Evolutionary conservation across 1,284 basidiomycete species (phyloP).

Genomic region (Melampsora medusae): DNA sequence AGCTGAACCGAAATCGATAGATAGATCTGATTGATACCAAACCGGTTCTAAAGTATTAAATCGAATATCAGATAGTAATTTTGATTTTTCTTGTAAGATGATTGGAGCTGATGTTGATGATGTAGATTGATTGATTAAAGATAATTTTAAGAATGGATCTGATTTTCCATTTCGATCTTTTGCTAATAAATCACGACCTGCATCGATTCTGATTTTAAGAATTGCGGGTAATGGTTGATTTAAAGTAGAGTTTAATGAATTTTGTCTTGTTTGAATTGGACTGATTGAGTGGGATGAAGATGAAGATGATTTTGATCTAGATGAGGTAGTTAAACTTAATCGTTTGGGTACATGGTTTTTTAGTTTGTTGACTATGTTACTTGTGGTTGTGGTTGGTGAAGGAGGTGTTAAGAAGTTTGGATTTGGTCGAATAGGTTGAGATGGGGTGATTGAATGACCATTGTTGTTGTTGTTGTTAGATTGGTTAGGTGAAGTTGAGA

Average conservation of each 20-base stretch:
- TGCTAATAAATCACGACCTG: conserved; percentile 48
- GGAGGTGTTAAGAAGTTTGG: too few relatives aligned
- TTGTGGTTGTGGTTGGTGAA: too few relatives aligned
- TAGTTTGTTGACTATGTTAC: too few relatives aligned
- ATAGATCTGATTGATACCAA: neutral
- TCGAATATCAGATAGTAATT: conserved; percentile 45
- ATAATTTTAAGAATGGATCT: conserved; percentile 49
- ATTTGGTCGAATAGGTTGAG: too few relatives aligned
- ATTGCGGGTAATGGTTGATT: neutral
- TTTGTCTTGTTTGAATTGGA: neutral
- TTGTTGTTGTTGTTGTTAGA: too few relatives aligned
- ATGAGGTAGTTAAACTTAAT: neutral
- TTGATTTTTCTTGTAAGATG: conserved; percentile 45
- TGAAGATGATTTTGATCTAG: neutral
- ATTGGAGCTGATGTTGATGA: neutral
- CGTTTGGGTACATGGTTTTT: neutral
- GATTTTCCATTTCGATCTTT: conserved; percentile 52
- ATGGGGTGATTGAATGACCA: too few relatives aligned
- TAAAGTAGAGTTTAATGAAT: neutral
- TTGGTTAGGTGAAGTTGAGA: too few relatives aligned
- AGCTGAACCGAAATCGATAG: neutral
- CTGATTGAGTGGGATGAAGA: neutral
- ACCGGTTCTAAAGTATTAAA: conserved; percentile 19
- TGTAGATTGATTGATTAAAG: conserved; percentile 44
- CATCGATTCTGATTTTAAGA: neutral